Percentiles rank a stretch among this genome's conserved stretches.
Evolutionary conservation across 306 rosid species (phyloP).

Genomic region (Fagus sylvatica): DNA sequence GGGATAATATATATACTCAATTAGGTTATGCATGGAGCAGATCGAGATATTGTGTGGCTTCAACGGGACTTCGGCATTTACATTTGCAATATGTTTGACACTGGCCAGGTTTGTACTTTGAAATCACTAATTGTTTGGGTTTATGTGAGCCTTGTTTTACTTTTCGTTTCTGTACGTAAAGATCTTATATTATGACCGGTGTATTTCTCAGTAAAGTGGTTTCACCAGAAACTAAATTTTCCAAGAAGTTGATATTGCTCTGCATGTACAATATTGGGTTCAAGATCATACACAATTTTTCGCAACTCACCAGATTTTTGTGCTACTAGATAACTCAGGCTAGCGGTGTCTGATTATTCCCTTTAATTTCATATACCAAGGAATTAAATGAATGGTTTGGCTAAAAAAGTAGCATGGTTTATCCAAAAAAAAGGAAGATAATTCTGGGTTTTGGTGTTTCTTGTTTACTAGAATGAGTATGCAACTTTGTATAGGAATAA

Average conservation of each 20-base stretch:
- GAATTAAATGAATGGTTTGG: not conserved
- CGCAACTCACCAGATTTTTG: not conserved
- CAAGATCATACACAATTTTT: not conserved
- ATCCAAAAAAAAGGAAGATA: no score
- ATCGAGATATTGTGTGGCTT: slow-evolving; percentile 88
- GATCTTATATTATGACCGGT: not conserved
- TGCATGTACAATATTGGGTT: not conserved
- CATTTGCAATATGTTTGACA: slow-evolving; percentile 89
- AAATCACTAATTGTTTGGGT: slow-evolving; percentile 18
- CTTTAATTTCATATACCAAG: not conserved
- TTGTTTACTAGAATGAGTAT: not conserved
- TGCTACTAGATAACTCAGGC: not conserved
- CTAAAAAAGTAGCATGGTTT: no score
- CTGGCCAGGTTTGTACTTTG: slow-evolving; percentile 75
- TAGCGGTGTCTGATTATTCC: no score
- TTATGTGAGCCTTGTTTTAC: not conserved
- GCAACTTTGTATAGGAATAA: not conserved
- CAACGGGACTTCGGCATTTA: slow-evolving; percentile 98
- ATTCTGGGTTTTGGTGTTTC: not conserved
- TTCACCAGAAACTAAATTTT: not conserved
- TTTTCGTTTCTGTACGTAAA: not conserved
- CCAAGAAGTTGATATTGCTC: not conserved
- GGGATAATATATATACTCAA: slow-evolving; percentile 31
- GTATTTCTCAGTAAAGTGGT: not conserved
- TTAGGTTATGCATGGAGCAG: slow-evolving; percentile 98